These are phyloP conservation scores for Colletotrichum destructivum DNA, from an alignment of 2,329 filamentous ascomycete species.

Conservation along the genomic window DNA sequence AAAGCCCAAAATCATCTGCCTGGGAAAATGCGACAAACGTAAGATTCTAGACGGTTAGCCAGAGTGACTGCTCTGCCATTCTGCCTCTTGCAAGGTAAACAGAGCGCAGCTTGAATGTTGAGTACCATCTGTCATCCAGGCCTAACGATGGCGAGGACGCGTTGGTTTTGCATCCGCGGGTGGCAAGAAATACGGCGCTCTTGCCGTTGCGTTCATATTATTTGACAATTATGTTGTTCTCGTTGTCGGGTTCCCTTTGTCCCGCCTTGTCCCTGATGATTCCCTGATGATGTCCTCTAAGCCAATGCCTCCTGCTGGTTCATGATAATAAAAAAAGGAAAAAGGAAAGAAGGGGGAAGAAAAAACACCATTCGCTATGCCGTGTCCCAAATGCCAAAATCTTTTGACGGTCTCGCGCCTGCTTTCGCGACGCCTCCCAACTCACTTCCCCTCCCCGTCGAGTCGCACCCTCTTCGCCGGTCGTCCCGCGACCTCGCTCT, in stretches of 20 bases:
- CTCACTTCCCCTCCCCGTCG: constrained; percentile 36
- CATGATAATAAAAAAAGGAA: constrained; percentile 3
- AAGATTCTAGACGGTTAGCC: neutral
- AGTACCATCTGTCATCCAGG: too few species aligned
- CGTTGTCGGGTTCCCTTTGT: neutral
- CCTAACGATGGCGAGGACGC: neutral
- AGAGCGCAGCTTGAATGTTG: neutral
- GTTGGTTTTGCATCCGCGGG: too few species aligned
- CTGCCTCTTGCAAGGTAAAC: neutral
- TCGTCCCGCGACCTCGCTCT: constrained; percentile 46
- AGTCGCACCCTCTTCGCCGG: constrained; percentile 35
- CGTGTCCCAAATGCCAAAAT: neutral
- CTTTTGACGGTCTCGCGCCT: neutral
- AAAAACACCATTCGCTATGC: constrained; percentile 39
- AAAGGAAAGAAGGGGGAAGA: neutral
- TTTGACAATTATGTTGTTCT: neutral
- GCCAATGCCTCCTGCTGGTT: neutral
- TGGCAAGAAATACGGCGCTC: neutral
- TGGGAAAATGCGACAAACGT: neutral
- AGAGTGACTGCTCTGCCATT: neutral
- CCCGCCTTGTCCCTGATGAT: neutral
- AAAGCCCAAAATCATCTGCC: too few species aligned
- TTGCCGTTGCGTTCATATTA: neutral
- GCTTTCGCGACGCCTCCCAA: neutral
- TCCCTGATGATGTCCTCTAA: neutral